Evolutionary conservation across 805 yeast genomes (phyloP), one percentile per base, ranked within the genome.

Genomic region (Brettanomyces naardenensis): DNA sequence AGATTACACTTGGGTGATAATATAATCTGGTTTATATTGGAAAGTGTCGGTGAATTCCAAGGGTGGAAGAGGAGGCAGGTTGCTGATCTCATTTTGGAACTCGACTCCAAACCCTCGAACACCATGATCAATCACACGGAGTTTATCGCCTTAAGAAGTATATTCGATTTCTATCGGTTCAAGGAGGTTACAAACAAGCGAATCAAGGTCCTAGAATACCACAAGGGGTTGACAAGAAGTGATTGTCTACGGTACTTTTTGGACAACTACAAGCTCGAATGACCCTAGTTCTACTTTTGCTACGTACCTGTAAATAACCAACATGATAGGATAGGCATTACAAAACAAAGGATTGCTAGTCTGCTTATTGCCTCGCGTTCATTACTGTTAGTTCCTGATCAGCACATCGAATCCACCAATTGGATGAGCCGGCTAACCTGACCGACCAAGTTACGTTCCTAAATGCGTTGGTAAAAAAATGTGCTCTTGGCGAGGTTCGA

Each of bases 401-500:
- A n/a, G n/a, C n/a, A n/a, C n/a, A n/a, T n/a, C n/a, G n/a, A n/a
- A n/a, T n/a, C n/a, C n/a, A n/a, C n/a, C n/a, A n/a, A n/a, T n/a
- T n/a, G n/a, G n/a, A n/a, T n/a, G n/a, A n/a, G n/a, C n/a, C n/a
- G n/a, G n/a, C n/a, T n/a, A n/a, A n/a, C n/a, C n/a, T n/a, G n/a
- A n/a, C n/a, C n/a, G n/a, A n/a, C n/a, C n/a, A n/a, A n/a, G n/a
- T n/a, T n/a, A n/a, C n/a, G n/a, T n/a, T n/a, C n/a, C n/a, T n/a
- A n/a, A n/a, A n/a, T n/a, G n/a, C n/a, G n/a, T n/a, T n/a, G n/a
- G n/a, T n/a, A 45, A 48, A 48, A 48, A 45, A 32, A 31, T 28
- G 19, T 52, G 57, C 56, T 52, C 56, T 52, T 41, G 57, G 56
- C 54, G 57, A 54, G 57, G 51, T 36, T 52, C 56, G 57, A 54